Evolutionary conservation across 495 filamentous ascomycete species (phyloP).

Genomic region (Aspergillus carlsbadensis): DNA sequence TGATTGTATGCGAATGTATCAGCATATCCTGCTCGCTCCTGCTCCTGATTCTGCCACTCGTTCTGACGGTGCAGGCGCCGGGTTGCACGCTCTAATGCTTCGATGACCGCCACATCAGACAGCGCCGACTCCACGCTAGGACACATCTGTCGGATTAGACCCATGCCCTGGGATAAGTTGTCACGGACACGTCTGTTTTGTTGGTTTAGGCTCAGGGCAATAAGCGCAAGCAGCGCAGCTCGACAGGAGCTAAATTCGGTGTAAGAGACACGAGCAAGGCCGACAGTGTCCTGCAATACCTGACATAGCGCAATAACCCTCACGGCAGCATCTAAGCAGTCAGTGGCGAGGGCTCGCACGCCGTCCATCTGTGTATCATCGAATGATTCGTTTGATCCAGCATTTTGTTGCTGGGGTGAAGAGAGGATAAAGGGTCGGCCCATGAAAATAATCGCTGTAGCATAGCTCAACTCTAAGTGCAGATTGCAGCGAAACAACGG

Average conservation of each 20-base stretch:
- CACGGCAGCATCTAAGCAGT: slow-evolving; percentile 16
- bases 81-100: slow-evolving; percentile 20
- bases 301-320: slow-evolving; percentile 22
- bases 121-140: slow-evolving; percentile 17
- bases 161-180: slow-evolving; percentile 13
- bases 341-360: slow-evolving; percentile 2
- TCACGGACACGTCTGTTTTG: too few relatives aligned
- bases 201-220: slow-evolving; percentile 10
- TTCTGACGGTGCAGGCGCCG: slow-evolving; percentile 9
- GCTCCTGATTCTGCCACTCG: too few relatives aligned
- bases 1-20: too few relatives aligned
- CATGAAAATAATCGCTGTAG: too few relatives aligned
- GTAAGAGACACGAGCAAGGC: slow-evolving; percentile 21
- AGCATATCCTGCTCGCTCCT: too few relatives aligned
- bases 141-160: slow-evolving; percentile 14
- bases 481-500: slow-evolving; percentile 15
- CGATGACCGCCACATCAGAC: slow-evolving; percentile 24
- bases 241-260: slow-evolving; percentile 22
- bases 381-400: too few relatives aligned
- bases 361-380: background rate
- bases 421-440: too few relatives aligned
- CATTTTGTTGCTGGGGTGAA: too few relatives aligned
- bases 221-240: slow-evolving; percentile 17
- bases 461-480: too few relatives aligned
- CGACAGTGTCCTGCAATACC: slow-evolving; percentile 18